Evolutionary conservation across 2,329 filamentous ascomycete species (phyloP).

Genomic region (Phialocephala sp.): DNA sequence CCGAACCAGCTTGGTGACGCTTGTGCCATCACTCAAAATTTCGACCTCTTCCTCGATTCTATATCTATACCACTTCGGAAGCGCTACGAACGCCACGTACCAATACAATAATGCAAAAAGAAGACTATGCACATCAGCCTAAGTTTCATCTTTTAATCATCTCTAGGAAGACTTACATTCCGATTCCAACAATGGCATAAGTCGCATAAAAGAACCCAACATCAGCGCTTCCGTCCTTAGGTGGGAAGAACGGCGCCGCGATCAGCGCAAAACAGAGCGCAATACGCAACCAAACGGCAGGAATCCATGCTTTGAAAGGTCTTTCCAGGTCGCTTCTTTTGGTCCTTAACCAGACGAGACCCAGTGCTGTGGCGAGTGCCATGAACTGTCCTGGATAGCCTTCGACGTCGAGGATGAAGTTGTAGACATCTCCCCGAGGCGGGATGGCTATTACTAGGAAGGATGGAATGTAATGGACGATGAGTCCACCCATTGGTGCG

Average conservation of each 20-base stretch:
- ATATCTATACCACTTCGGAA: constrained; percentile 66
- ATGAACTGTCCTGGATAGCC: constrained; percentile 52
- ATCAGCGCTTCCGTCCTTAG: constrained; percentile 47
- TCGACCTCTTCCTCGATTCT: constrained; percentile 65
- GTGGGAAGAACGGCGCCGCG: constrained; percentile 46
- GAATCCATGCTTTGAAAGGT: constrained; percentile 38
- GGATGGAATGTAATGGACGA: constrained; percentile 67
- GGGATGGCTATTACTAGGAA: constrained; percentile 59
- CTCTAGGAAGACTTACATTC: constrained; percentile 52
- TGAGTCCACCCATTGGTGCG: constrained; percentile 47
- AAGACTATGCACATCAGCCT: constrained; percentile 50
- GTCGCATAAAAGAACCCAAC: constrained; percentile 59
- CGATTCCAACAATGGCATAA: constrained; percentile 58
- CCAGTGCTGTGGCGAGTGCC: constrained; percentile 42
- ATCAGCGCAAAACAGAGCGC: constrained; percentile 41
- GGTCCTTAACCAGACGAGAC: constrained; percentile 55
- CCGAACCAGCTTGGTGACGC: constrained; percentile 61
- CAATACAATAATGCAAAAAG: constrained; percentile 67
- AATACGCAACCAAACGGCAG: constrained; percentile 41
- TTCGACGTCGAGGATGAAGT: constrained; percentile 48
- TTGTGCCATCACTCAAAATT: constrained; percentile 69
- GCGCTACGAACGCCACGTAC: constrained; percentile 67
- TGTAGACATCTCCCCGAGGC: constrained; percentile 48
- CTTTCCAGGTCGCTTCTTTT: constrained; percentile 51
- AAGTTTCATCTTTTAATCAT: neutral